phyloP scores from a whole-genome alignment of 257 asterid species.

The Asclepias syriaca region DNA sequence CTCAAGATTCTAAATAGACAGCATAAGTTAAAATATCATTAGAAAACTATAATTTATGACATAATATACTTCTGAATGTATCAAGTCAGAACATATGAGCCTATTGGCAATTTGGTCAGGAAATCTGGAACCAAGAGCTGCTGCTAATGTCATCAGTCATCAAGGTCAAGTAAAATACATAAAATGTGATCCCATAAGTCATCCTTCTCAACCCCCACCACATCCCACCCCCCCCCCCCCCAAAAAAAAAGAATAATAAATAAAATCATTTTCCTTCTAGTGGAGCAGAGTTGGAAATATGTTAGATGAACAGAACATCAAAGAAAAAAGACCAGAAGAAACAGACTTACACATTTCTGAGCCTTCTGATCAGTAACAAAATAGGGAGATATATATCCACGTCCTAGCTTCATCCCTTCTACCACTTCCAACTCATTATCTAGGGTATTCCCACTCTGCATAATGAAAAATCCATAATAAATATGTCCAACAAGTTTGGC shows the following conservation, averaged over 20 bases:
- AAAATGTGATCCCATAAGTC: background rate
- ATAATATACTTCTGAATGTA: background rate
- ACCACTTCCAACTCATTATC: conserved; percentile 90
- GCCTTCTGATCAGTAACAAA: conserved; percentile 67
- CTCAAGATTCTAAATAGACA: background rate
- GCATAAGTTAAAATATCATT: background rate
- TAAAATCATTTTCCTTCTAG: background rate
- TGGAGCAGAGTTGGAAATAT: background rate
- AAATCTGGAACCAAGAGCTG: background rate
- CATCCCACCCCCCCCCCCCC: no score
- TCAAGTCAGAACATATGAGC: background rate
- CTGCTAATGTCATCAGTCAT: background rate
- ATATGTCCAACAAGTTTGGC: conserved; percentile 7
- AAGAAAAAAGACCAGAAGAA: background rate
- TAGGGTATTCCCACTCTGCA: conserved; percentile 79
- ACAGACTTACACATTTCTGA: conserved; percentile 65
- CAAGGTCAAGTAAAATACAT: background rate
- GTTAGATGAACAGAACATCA: background rate
- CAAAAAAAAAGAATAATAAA: no score
- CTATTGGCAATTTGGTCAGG: background rate
- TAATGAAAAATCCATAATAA: conserved; percentile 9
- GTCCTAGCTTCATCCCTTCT: conserved; percentile 92
- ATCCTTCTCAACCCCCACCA: background rate
- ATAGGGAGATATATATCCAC: conserved; percentile 90
- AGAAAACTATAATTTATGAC: background rate